Conservation (phyloP, 805 yeast genomes). For the Wickerhamomyces silvicola region DNA sequence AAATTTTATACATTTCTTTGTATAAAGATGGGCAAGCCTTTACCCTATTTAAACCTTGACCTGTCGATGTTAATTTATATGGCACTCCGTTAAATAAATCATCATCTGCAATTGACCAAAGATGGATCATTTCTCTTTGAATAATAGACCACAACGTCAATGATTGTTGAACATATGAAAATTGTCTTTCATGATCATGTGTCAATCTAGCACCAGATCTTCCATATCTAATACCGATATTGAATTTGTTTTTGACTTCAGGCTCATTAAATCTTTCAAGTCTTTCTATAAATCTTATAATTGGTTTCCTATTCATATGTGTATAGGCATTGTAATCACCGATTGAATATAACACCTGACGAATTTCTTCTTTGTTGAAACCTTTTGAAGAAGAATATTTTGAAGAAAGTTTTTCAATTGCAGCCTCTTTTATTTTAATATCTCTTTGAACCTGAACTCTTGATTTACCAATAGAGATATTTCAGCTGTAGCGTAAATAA, state of each 20-base stretch:
- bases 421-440: slow-evolving; percentile 60
- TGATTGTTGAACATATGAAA: slow-evolving; percentile 69
- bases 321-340: slow-evolving; percentile 75
- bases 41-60: slow-evolving; percentile 75
- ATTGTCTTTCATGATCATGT: slow-evolving; percentile 69
- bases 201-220: slow-evolving; percentile 63
- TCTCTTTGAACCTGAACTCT: slow-evolving; percentile 49
- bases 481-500: slow-evolving; percentile 62
- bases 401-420: slow-evolving; percentile 53
- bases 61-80: slow-evolving; percentile 63
- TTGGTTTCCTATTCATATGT: slow-evolving; percentile 62
- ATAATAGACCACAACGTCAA: slow-evolving; percentile 69
- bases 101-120: slow-evolving; percentile 73
- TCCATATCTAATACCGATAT: slow-evolving; percentile 62
- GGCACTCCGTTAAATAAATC: slow-evolving; percentile 52
- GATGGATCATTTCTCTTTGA: slow-evolving; percentile 68
- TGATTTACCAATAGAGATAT: slow-evolving; percentile 54
- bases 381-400: slow-evolving; percentile 38
- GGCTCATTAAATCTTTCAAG: slow-evolving; percentile 41
- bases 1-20: slow-evolving; percentile 63
- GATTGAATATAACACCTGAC: slow-evolving; percentile 67
- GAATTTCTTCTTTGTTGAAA: slow-evolving; percentile 52
- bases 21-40: slow-evolving; percentile 66
- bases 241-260: slow-evolving; percentile 33
- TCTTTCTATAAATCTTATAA: slow-evolving; percentile 51